phyloP scores from a whole-genome alignment of 768 basidiomycete genomes.

The Serendipita indica region DNA sequence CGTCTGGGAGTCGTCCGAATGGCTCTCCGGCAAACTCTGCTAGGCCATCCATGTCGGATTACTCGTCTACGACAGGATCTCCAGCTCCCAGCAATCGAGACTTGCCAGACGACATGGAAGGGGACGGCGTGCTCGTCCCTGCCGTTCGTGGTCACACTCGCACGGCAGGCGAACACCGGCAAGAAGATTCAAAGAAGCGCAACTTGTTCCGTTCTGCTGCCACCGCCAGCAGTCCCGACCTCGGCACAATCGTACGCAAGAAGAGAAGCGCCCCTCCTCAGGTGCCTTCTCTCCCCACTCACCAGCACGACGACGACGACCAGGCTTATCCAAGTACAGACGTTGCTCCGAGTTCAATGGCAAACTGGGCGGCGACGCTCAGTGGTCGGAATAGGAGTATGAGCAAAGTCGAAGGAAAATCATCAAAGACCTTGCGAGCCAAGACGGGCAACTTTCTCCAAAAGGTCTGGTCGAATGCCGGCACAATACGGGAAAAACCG shows the following conservation, averaged over 20 bases:
- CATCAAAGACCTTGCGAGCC: constrained; percentile 15
- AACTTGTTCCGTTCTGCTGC: constrained; percentile 68
- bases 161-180: background rate
- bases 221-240: constrained; percentile 82
- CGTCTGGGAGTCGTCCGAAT: background rate
- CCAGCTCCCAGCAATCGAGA: constrained; percentile 22
- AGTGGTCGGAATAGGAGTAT: background rate
- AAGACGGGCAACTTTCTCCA: constrained; percentile 1
- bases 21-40: constrained; percentile 21
- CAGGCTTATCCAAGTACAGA: constrained; percentile 12
- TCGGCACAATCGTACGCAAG: constrained; percentile 74
- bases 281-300: constrained; percentile 30
- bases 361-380: constrained; percentile 10
- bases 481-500: constrained; percentile 14
- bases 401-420: background rate
- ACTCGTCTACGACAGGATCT: constrained; percentile 21
- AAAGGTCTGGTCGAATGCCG: background rate
- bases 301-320: constrained; percentile 17
- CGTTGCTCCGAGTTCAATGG: constrained; percentile 13
- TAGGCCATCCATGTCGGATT: constrained; percentile 29
- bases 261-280: constrained; percentile 42
- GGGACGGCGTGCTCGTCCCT: constrained; percentile 5
- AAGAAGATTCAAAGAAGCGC: constrained; percentile 51
- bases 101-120: constrained; percentile 18
- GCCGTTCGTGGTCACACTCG: constrained; percentile 13